phyloP scores from a whole-genome alignment of 2,329 filamentous ascomycete species.

The Penicillium frequentans region DNA sequence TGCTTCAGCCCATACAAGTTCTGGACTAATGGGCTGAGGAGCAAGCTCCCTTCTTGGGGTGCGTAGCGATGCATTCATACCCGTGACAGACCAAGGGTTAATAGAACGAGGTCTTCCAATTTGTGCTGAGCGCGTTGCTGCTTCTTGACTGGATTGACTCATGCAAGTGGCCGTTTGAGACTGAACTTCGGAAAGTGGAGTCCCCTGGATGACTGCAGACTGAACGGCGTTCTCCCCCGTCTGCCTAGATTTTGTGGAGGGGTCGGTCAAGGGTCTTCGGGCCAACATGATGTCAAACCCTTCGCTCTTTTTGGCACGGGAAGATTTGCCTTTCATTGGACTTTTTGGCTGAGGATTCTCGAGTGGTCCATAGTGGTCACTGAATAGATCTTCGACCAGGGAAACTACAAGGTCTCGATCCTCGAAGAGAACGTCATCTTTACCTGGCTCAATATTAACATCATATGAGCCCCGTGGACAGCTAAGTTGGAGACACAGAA shows the following conservation, averaged over 20 bases:
- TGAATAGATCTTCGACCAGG: constrained; percentile 48
- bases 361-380: constrained; percentile 34
- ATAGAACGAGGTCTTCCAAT: not conserved
- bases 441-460: constrained; percentile 62
- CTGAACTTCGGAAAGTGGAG: not conserved
- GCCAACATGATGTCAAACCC: constrained; percentile 17
- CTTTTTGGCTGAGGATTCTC: constrained; percentile 1
- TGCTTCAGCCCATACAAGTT: not conserved
- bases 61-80: constrained; percentile 14
- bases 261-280: not conserved
- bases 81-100: constrained; percentile 2
- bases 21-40: not conserved
- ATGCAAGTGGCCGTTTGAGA: not conserved
- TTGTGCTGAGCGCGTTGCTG: no score
- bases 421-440: constrained; percentile 62
- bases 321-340: not conserved
- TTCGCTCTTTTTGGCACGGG: not conserved
- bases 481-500: constrained; percentile 55
- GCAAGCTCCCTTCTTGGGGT: constrained; percentile 2
- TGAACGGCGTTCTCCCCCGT: not conserved
- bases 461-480: constrained; percentile 60
- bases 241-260: not conserved
- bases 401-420: constrained; percentile 46
- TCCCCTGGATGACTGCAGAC: not conserved
- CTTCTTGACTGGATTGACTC: not conserved